Evolutionary conservation across 805 yeast species (phyloP).

Genomic region (Saccharomycopsis fermentans): DNA sequence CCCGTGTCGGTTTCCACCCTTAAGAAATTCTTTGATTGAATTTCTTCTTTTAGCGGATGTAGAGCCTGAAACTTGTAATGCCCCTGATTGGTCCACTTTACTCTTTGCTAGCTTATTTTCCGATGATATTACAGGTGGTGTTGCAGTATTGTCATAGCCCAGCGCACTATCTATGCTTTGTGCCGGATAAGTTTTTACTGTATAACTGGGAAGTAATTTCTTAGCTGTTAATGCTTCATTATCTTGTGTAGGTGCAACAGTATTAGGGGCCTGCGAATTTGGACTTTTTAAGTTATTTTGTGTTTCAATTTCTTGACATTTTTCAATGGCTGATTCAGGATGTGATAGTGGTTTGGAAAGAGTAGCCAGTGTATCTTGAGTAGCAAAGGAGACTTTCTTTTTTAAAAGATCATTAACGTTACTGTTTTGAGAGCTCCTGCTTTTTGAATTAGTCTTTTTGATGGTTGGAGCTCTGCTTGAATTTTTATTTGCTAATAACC

Average conservation of each 20-base stretch:
- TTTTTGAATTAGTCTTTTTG: not conserved
- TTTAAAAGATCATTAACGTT: not conserved
- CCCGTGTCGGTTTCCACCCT: not conserved
- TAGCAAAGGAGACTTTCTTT: not conserved
- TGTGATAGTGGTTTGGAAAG: not conserved
- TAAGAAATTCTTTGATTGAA: slow-evolving; percentile 10
- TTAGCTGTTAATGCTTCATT: not conserved
- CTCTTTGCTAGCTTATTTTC: not conserved
- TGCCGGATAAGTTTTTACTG: not conserved
- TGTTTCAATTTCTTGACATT: too few relatives aligned
- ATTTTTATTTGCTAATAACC: not conserved
- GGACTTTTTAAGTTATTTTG: not conserved
- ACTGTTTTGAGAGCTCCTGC: not conserved
- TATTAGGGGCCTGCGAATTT: not conserved
- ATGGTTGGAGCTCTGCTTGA: not conserved
- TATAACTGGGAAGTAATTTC: not conserved
- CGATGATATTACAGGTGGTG: not conserved
- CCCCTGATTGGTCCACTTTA: not conserved
- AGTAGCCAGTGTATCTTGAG: not conserved
- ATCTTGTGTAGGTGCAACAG: not conserved
- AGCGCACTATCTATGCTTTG: slow-evolving; percentile 13
- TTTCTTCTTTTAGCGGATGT: slow-evolving; percentile 5
- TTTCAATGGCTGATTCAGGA: not conserved
- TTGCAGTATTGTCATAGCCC: not conserved
- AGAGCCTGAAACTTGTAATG: not conserved